Percentiles rank a stretch among this genome's conserved stretches.
These are phyloP conservation scores for Periconia macrospinosa DNA, from an alignment of 2,329 filamentous ascomycete species.

Conservation along the genomic window DNA sequence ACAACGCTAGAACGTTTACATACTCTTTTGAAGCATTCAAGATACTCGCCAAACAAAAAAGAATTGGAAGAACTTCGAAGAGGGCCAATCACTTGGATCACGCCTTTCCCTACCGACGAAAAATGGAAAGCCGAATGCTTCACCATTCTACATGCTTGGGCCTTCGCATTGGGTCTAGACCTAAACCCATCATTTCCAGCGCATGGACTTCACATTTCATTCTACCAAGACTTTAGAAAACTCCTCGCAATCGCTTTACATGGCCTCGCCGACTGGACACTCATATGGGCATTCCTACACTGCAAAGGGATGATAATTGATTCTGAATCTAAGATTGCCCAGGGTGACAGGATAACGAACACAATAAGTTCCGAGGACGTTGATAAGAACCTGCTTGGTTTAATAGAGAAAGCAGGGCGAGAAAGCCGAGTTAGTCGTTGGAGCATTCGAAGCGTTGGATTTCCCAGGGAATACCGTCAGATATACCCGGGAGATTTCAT, in stretches of 20 bases:
- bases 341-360: no score
- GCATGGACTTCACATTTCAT: not conserved
- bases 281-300: slow-evolving; percentile 16
- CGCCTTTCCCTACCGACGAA: not conserved
- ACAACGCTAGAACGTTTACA: not conserved
- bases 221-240: not conserved
- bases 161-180: slow-evolving; percentile 12
- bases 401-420: no score
- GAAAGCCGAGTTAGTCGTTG: not conserved
- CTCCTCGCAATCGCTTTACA: not conserved
- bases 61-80: not conserved
- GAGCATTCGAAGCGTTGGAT: not conserved
- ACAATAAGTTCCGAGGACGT: no score
- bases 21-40: not conserved
- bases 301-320: slow-evolving; percentile 8
- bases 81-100: slow-evolving; percentile 2
- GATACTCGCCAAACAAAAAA: not conserved
- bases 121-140: slow-evolving; percentile 10
- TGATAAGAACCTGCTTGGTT: no score
- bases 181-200: slow-evolving; percentile 11
- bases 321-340: no score
- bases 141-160: slow-evolving; percentile 19
- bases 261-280: slow-evolving; percentile 16
- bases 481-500: no score
- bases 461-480: not conserved